Evolutionary conservation across 169 alveolate genomes (phyloP).

Genomic region (Cryptosporidium baileyi): DNA sequence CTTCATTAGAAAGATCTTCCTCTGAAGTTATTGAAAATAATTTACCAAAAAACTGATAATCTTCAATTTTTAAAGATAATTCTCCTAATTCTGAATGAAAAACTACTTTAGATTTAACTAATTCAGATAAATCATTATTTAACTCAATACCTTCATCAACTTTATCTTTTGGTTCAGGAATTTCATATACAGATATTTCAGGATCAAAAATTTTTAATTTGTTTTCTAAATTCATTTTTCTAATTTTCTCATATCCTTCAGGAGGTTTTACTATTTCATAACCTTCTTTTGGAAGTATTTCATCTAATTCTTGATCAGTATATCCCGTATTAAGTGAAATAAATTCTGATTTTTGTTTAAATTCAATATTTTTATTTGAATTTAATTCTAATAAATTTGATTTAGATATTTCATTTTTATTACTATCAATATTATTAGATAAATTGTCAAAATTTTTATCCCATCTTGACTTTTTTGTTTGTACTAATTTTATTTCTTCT

Average conservation of each 20-base stretch:
- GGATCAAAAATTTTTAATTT: constrained; percentile 72
- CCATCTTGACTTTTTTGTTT: constrained; percentile 38
- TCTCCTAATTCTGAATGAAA: constrained; percentile 77
- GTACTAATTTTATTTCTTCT: neutral
- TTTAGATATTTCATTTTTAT: too few species aligned
- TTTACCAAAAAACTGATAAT: constrained; percentile 86
- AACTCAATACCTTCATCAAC: constrained; percentile 55
- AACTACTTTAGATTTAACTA: constrained; percentile 53
- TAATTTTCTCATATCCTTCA: constrained; percentile 82
- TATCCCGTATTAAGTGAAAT: constrained; percentile 80
- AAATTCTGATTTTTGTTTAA: too few species aligned
- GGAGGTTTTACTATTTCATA: constrained; percentile 90
- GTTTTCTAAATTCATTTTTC: constrained; percentile 72
- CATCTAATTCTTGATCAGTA: constrained; percentile 96
- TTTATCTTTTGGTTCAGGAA: constrained; percentile 81
- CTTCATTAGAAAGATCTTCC: constrained; percentile 92
- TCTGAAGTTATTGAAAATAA: constrained; percentile 90
- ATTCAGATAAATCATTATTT: constrained; percentile 32
- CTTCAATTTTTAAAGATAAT: constrained; percentile 91
- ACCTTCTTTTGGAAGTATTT: constrained; percentile 91
- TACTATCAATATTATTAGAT: too few species aligned
- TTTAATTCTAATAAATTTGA: too few species aligned
- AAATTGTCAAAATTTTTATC: neutral
- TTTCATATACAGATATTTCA: constrained; percentile 79
- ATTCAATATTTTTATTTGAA: too few species aligned